phyloP scores from a whole-genome alignment of 208 protist species.

The Trypanosomatidae sp. region DNA sequence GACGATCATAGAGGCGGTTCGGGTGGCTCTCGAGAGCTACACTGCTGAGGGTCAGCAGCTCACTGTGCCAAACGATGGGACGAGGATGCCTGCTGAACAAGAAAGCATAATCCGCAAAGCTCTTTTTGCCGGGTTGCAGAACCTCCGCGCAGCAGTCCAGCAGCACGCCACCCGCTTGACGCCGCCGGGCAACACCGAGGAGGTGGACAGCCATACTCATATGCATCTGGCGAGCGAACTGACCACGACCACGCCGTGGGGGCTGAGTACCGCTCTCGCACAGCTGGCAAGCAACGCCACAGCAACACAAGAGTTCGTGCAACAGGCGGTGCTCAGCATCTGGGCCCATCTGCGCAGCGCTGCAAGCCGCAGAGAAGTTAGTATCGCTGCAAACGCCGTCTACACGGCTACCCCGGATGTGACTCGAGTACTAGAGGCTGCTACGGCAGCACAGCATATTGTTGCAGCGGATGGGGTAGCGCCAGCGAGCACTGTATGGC shows the following conservation, averaged over 20 bases:
- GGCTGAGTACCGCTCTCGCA: background rate
- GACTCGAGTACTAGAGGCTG: constrained; percentile 12
- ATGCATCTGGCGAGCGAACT: background rate
- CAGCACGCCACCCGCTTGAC: background rate
- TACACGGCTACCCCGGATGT: constrained; percentile 23
- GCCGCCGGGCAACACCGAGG: background rate
- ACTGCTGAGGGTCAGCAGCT: constrained; percentile 1
- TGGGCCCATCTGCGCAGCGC: background rate
- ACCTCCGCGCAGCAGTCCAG: background rate
- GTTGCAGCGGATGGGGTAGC: background rate
- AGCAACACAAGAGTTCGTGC: constrained; percentile 10
- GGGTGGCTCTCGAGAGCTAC: constrained; percentile 15
- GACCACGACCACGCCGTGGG: background rate
- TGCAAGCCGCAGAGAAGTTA: too few relatives aligned
- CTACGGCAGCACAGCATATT: background rate
- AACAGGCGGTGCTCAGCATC: constrained; percentile 4
- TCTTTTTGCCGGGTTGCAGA: constrained; percentile 10
- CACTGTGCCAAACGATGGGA: background rate
- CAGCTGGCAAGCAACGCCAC: constrained; percentile 8
- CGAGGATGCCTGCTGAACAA: constrained; percentile 6
- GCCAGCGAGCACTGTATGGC: background rate
- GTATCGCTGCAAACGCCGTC: constrained; percentile 2
- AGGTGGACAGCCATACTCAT: background rate
- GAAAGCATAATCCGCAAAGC: constrained; percentile 10
- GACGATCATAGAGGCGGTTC: constrained; percentile 24